Base-by-base conservation (phyloP, 768 basidiomycete species). In the Tylopilus sp. region DNA sequence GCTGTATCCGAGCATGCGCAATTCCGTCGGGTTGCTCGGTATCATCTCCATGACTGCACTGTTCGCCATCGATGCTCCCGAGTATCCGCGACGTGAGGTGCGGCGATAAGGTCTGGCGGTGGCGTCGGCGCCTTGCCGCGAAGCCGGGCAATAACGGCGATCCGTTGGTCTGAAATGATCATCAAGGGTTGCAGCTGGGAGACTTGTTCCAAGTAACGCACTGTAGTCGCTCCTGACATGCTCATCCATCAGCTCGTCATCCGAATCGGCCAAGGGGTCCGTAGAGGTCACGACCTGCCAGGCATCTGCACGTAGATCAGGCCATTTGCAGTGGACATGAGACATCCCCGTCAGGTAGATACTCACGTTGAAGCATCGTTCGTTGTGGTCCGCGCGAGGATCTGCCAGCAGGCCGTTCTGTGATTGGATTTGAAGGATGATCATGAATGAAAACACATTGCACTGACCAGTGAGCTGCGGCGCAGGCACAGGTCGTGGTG, bases 191-290 rank as follows among this genome's bases (percentile, higher is more conserved):
- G 43, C 26, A 22, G 21, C 31, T 13, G 6, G 41, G 28, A 18
- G 9, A 18, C 31, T 8, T 2, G 9, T 25, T 44, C 23, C 48
- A 51, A 41, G 33, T 10, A 22, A 64, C 85, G 61, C 60, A 86
- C 88, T 73, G 60, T 88, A 88, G 58, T 91, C 87, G 44, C 75
- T 63, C 39, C 79, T 76, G 41, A 78, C 72, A 56, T 86, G 72
- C 50, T 86, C 81, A 52, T 88, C 85, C 48, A 75, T 72, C 49
- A 74, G 67, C 60, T 91, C 88, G 35, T 85, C 85, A 57, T 90
- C 88, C 12, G 88, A 88, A 69, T 88, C 86, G 12, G 69, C 72
- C 15, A 89, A 71, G 15, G 87, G 84, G 61, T 90, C 86, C 31
- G 75, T 75, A 23, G 77, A 79, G 35, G 75, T 75, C 25, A 82